A percentile compares a stretch with the other conserved stretches of the same genome.
phyloP scores from a whole-genome alignment of 768 basidiomycete genomes.

The Phylloporus arenicola region DNA sequence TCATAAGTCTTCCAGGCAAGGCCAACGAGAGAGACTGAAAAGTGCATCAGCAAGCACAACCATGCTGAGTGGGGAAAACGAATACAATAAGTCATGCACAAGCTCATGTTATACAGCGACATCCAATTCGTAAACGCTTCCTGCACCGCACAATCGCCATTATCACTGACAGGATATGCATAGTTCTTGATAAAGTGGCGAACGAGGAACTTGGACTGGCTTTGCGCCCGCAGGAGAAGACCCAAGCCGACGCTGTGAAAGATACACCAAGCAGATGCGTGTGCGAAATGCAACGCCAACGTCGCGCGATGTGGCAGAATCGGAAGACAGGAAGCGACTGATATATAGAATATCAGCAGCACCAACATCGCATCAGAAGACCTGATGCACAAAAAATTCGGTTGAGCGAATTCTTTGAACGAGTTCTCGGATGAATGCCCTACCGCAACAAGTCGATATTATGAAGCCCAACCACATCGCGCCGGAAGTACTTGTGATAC shows the following conservation, averaged over 20 bases:
- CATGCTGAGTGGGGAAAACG: slow-evolving; percentile 14
- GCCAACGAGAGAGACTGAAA: slow-evolving; percentile 73
- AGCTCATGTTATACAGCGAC: slow-evolving; percentile 81
- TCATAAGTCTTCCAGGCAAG: slow-evolving; percentile 90
- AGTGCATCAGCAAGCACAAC: not conserved
- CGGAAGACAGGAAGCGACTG: slow-evolving; percentile 56
- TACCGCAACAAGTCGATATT: slow-evolving; percentile 87
- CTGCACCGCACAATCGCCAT: slow-evolving; percentile 70
- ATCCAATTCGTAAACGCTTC: slow-evolving; percentile 98
- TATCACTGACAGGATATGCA: slow-evolving; percentile 70
- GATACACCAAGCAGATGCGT: slow-evolving; percentile 80
- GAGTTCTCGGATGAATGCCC: slow-evolving; percentile 17
- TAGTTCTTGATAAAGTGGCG: slow-evolving; percentile 94
- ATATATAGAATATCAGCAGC: slow-evolving; percentile 65
- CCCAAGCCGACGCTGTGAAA: slow-evolving; percentile 90
- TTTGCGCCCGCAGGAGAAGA: slow-evolving; percentile 76
- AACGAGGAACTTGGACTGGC: slow-evolving; percentile 82
- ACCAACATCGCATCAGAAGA: slow-evolving; percentile 80
- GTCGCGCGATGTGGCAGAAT: slow-evolving; percentile 42
- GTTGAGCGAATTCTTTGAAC: slow-evolving; percentile 11
- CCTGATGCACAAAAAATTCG: slow-evolving; percentile 39
- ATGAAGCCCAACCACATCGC: slow-evolving; percentile 74
- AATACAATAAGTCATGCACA: slow-evolving; percentile 91
- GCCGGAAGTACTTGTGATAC: slow-evolving; percentile 82
- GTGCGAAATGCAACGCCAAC: slow-evolving; percentile 69